Conservation (phyloP, 179 eudicot genomes). For the Camellia oleifera region DNA sequence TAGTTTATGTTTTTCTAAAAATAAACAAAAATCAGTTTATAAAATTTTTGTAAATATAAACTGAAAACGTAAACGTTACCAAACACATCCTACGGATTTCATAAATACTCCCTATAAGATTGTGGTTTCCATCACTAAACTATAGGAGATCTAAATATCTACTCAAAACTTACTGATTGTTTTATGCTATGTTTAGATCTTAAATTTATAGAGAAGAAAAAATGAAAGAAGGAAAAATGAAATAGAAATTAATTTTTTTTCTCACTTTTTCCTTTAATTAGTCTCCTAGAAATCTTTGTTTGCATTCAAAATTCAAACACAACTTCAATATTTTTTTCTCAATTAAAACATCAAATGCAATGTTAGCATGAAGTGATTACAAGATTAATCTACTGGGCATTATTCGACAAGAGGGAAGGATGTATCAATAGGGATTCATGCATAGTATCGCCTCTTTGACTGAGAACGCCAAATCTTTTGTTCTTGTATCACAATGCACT, state of each 20-base stretch:
- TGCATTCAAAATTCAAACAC: no score
- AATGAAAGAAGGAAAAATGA: no score
- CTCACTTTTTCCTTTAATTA: no score
- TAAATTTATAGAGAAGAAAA: no score
- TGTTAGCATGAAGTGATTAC: not conserved
- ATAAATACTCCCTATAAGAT: not conserved
- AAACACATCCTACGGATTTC: not conserved
- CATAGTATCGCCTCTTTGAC: slow-evolving; percentile 28
- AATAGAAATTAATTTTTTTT: no score
- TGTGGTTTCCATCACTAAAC: not conserved
- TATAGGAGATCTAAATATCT: not conserved
- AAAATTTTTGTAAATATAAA: no score
- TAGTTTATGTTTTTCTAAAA: no score
- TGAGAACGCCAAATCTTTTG: slow-evolving; percentile 14
- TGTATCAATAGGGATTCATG: slow-evolving; percentile 23
- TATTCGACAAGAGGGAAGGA: slow-evolving; percentile 21
- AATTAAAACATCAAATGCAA: not conserved
- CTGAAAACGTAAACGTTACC: no score
- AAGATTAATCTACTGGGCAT: slow-evolving; percentile 10
- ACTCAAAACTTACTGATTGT: not conserved
- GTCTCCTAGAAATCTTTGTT: no score
- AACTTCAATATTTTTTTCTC: not conserved
- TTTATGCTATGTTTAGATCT: no score
- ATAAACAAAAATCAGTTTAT: no score
- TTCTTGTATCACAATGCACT: no score